Conservation (phyloP, 1,284 basidiomycete genomes). For the Puccinia horiana region DNA sequence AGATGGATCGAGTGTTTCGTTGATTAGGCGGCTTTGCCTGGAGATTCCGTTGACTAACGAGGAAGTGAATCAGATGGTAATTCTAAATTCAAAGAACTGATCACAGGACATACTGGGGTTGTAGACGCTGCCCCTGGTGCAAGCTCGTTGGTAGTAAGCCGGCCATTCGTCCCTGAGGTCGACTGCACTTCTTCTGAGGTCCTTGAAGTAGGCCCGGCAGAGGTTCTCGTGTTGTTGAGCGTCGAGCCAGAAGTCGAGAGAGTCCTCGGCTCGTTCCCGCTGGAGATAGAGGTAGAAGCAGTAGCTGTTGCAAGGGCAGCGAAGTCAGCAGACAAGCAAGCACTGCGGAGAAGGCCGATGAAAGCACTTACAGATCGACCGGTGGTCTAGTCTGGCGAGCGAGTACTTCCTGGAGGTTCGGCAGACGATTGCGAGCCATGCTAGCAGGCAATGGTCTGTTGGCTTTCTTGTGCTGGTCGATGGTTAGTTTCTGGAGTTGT, state of each 20-base stretch:
- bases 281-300: conserved; percentile 77
- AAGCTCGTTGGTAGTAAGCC: conserved; percentile 56
- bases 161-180: conserved; percentile 55
- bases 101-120: conserved; percentile 45
- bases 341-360: not conserved
- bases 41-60: conserved; percentile 40
- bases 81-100: not conserved
- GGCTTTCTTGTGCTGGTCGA: not conserved
- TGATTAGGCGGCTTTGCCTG: conserved; percentile 25
- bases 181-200: conserved; percentile 54
- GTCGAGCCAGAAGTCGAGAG: conserved; percentile 97
- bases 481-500: not conserved
- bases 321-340: conserved; percentile 20
- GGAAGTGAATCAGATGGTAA: not conserved
- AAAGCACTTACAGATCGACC: conserved; percentile 89
- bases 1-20: not conserved
- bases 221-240: conserved; percentile 99
- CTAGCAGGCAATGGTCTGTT: not conserved
- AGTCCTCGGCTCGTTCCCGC: conserved; percentile 88
- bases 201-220: conserved; percentile 61
- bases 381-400: conserved; percentile 73
- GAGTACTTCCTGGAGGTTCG: conserved; percentile 45
- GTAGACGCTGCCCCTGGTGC: conserved; percentile 56
- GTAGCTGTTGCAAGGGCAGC: too few species aligned
- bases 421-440: conserved; percentile 44